Conservation (phyloP, 495 filamentous ascomycete species). For the Aspergillus nidulans region DNA sequence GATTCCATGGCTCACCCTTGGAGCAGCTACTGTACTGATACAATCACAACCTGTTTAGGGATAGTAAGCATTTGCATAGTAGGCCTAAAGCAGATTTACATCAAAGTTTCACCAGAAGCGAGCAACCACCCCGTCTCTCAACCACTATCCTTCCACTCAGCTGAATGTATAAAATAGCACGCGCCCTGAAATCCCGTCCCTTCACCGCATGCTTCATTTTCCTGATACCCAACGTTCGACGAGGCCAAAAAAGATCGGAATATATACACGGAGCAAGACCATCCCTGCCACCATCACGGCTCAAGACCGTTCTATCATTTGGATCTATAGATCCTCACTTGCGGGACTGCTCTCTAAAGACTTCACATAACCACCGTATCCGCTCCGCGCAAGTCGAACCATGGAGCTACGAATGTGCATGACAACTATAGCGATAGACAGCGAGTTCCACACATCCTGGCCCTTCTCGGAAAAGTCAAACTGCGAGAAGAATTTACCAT, state of each 20-base stretch:
- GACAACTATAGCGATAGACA: slow-evolving; percentile 39
- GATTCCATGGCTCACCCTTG: too few relatives aligned
- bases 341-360: not conserved
- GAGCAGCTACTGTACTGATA: too few relatives aligned
- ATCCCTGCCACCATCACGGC: not conserved
- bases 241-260: not conserved
- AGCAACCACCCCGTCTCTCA: too few relatives aligned
- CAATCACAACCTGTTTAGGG: too few relatives aligned
- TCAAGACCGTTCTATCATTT: not conserved
- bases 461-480: slow-evolving; percentile 36
- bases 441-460: slow-evolving; percentile 47
- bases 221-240: too few relatives aligned
- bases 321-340: slow-evolving; percentile 11
- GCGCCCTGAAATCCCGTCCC: too few relatives aligned
- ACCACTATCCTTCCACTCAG: too few relatives aligned
- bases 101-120: too few relatives aligned
- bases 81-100: too few relatives aligned
- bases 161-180: too few relatives aligned
- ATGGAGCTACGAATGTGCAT: slow-evolving; percentile 35
- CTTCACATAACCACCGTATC: slow-evolving; percentile 9
- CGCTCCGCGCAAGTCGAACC: slow-evolving; percentile 23
- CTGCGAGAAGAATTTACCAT: slow-evolving; percentile 30
- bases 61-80: too few relatives aligned
- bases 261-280: not conserved
- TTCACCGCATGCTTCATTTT: too few relatives aligned